Evolutionary conservation across 208 protist genomes (phyloP), one percentile per base, ranked within the genome.

Genomic region (Trypanosoma boissoni): DNA sequence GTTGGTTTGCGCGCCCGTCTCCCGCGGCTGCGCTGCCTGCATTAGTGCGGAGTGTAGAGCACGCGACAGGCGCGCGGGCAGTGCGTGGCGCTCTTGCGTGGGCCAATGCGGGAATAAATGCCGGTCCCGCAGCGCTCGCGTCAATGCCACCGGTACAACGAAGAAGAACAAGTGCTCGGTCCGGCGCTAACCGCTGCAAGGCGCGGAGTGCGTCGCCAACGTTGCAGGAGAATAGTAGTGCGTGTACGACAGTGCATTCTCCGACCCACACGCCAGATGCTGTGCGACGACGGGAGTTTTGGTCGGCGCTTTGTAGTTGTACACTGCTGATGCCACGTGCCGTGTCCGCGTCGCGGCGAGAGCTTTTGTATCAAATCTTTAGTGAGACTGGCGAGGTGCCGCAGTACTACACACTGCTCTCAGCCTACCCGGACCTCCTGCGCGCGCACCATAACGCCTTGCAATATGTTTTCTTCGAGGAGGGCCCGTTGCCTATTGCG

Each of bases 381-480:
- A 78, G 46, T 1, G 78, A 86, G 41, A 53, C 63, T 5, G 81
- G 77, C 27, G 80, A 89, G 59, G 79, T 76, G 59, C 80, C 83
- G 14, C 58, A 72, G 28, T 94, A 94, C 58, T 86, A 84, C 54
- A 57, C 68, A 34, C 46, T 85, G 3, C 74, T 94, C 16, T 72
- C 79, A 14, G 64, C 72, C 23, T 86, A 77, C 57, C 81, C 87
- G 2, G 72, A 78, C 7, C 23, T 90, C 39, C 68, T 94, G n/a
- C 74, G 64, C 8, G 74, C 87, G 12, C 87, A 94, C 53, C 74
- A 89, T 68, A 50, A 56, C 26, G 58, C 80, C 3, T 63, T 79
- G 51, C 64, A 63, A 34, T 88, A 81, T 74, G 54, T 88, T 9
- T 71, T 94, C n/a, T 83, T 87, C 48, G 82, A 66, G n/a, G 79